Base-by-base conservation (phyloP, 192 early-diverging fungal species). In the Podila clonocystis region DNA sequence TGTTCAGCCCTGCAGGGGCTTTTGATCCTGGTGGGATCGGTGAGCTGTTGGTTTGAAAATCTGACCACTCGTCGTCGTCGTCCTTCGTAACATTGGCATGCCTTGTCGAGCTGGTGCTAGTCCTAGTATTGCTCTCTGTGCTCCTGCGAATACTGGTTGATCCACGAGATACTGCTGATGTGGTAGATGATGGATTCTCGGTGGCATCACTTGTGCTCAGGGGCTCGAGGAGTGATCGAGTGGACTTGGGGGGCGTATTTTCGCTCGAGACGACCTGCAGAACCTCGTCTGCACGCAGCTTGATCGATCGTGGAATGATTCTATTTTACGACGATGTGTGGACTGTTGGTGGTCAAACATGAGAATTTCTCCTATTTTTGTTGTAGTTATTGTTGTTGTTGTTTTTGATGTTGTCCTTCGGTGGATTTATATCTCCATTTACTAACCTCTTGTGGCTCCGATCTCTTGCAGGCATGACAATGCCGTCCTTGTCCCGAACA, bases 401-500 rank as follows among this genome's bases (percentile, higher is more conserved):
- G 9, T 9, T n/a, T 17, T 41, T 12, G n/a, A n/a, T n/a, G n/a
- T n/a, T n/a, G n/a, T n/a, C n/a, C n/a, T n/a, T n/a, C n/a, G n/a
- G n/a, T n/a, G n/a, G n/a, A n/a, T 36, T 12, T n/a, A n/a, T 20
- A 5, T 6, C 9, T 33, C 11, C n/a, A 45, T 4, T 4, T 12
- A 50, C 38, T 17, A 60, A 66, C 72, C 72, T 70, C 58, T 65
- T 63, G 17, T 9, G 29, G 4, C 13, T 2, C 4, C 3, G 4
- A 48, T 76, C 63, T 33, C 74, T 38, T 24, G 74, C 74, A 36
- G 74, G 74, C 67, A 70, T 70, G 33, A 76, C 74, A n/a, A 76
- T 76, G 1, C 74, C 74, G 41, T 68, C 63, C 3, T 67, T 67
- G 59, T 76, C 74, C 1, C 66, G 50, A 28, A 76, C 62, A 52